Evolutionary conservation across 768 basidiomycete genomes (phyloP), one percentile per base, ranked within the genome.

Genomic region (Rhizopogon vesiculosus): DNA sequence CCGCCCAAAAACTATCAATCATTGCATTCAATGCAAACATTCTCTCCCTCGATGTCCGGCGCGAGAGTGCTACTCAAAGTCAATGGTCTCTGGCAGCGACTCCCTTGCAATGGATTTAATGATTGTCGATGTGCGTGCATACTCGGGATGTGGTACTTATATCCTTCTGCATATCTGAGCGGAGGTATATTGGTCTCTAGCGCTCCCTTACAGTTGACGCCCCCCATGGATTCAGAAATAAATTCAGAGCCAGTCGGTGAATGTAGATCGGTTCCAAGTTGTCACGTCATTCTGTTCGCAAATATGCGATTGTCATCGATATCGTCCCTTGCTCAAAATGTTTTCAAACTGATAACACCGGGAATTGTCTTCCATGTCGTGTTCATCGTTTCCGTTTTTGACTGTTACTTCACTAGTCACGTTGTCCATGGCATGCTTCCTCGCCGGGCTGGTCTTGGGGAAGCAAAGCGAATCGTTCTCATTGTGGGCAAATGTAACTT

Each of bases 391-490:
- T 84, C 86, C 3, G 82, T 77, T 15, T 94, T 94, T 70, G 89
- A 93, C 71, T 92, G 91, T 69, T 94, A 93, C 68, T 94, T 94
- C 67, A 88, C 83, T 25, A 89, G 84, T 61, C 87, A 89, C 0
- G 88, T 91, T 6, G 88, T 90, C 22, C 78, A 85, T 74, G 89
- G 88, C 49, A 91, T 91, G 87, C 66, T 74, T 60, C 80, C 76
- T 45, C 78, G 81, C 62, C 77, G 76, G 3, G 64, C 76, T 2
- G 68, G 68, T 9, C 59, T 62, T 5, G 75, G 80, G 35, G 77
- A 81, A 55, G 81, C 91, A 8, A 86, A 88, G 61, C 79, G 91
- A 4, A 75, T 93, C 31, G 89, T 91, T 3, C 78, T 93, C 19
- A 86, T 93, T 60, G 83, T 93, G 29, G 91, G 91, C 87, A 64